Evolutionary conservation across 352 stramenopile genomes (phyloP).

Genomic region (Phytophthora pini): DNA sequence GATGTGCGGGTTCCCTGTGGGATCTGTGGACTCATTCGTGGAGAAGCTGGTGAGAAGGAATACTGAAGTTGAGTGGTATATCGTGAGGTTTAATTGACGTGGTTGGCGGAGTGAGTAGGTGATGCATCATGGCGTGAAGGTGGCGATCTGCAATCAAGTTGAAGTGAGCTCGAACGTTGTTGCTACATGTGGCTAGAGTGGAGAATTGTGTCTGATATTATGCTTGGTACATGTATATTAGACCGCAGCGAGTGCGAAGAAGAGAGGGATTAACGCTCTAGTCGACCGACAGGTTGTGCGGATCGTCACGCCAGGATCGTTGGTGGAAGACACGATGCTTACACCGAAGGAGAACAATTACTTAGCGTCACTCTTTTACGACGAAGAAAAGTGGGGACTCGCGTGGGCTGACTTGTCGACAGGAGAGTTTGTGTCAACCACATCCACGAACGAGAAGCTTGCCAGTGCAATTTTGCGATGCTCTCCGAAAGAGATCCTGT

Average conservation of each 20-base stretch:
- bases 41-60: slow-evolving; percentile 68
- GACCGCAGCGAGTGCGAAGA: slow-evolving; percentile 57
- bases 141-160: slow-evolving; percentile 86
- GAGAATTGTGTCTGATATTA: background rate
- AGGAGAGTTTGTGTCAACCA: slow-evolving; percentile 78
- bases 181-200: background rate
- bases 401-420: slow-evolving; percentile 83
- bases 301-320: slow-evolving; percentile 75
- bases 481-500: slow-evolving; percentile 70
- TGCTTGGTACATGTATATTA: slow-evolving; percentile 10
- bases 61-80: slow-evolving; percentile 2
- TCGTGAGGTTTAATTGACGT: background rate
- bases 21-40: slow-evolving; percentile 77
- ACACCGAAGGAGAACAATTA: slow-evolving; percentile 84
- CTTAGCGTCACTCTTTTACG: slow-evolving; percentile 58
- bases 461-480: slow-evolving; percentile 65
- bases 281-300: slow-evolving; percentile 82
- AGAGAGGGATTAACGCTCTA: slow-evolving; percentile 62
- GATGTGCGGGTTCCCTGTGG: slow-evolving; percentile 83
- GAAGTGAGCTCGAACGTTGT: slow-evolving; percentile 43
- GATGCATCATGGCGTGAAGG: slow-evolving; percentile 84
- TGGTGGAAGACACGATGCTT: slow-evolving; percentile 84
- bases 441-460: slow-evolving; percentile 61
- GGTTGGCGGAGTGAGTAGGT: slow-evolving; percentile 39
- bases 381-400: slow-evolving; percentile 49